Conservation (phyloP, 495 filamentous ascomycete species). For the Aspergillus homomorphus region DNA sequence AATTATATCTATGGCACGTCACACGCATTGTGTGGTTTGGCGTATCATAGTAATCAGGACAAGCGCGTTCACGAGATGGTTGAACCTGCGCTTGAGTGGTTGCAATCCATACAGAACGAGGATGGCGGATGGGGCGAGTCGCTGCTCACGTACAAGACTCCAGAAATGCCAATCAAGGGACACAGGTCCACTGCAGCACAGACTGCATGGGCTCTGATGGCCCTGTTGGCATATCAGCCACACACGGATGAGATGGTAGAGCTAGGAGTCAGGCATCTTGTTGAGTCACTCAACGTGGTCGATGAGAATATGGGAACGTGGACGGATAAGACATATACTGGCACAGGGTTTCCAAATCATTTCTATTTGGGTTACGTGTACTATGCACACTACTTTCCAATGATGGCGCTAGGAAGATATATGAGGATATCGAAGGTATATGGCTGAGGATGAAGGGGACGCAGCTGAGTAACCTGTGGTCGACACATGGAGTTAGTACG, state of each 20-base stretch:
- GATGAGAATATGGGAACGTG: slow-evolving; percentile 20
- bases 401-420: slow-evolving; percentile 39
- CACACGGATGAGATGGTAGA: slow-evolving; percentile 13
- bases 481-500: too few relatives aligned
- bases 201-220: slow-evolving; percentile 4
- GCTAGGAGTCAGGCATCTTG: slow-evolving; percentile 23
- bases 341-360: slow-evolving; percentile 36
- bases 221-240: slow-evolving; percentile 13
- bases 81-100: slow-evolving; percentile 18
- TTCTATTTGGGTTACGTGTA: slow-evolving; percentile 35
- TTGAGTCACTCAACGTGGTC: slow-evolving; percentile 1
- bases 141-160: slow-evolving; percentile 24
- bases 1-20: slow-evolving; percentile 41
- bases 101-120: slow-evolving; percentile 28
- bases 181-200: background rate
- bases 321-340: slow-evolving; percentile 28
- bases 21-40: slow-evolving; percentile 31
- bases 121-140: slow-evolving; percentile 40
- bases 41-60: slow-evolving; percentile 10
- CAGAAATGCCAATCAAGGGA: background rate
- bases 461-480: too few relatives aligned
- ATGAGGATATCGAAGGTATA: background rate
- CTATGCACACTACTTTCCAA: slow-evolving; percentile 40
- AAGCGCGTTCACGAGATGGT: slow-evolving; percentile 8
- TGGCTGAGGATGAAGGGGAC: too few relatives aligned